Evolutionary conservation across 2,329 filamentous ascomycete genomes (phyloP).

Genomic region (Geosmithia flava): DNA sequence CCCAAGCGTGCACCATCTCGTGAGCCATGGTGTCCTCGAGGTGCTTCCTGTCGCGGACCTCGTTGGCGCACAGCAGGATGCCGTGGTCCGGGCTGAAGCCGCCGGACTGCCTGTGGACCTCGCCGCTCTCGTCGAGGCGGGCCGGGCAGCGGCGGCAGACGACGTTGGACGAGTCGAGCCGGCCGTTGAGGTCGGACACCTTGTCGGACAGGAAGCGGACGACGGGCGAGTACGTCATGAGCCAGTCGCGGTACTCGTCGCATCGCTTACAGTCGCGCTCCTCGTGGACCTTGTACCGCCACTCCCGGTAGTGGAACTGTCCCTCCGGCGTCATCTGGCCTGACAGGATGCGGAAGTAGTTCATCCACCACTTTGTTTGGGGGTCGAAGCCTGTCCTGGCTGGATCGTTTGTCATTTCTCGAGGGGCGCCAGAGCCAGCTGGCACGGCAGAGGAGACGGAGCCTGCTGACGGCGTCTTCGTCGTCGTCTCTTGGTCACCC

Average conservation of each 20-base stretch:
- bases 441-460: background rate
- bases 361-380: conserved; percentile 56
- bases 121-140: conserved; percentile 40
- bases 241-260: conserved; percentile 72
- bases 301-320: conserved; percentile 63
- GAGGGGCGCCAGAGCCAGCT: conserved; percentile 6
- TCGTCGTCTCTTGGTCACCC: background rate
- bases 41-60: conserved; percentile 67
- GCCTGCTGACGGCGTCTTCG: background rate
- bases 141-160: conserved; percentile 67
- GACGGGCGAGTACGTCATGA: conserved; percentile 72
- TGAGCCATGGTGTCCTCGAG: conserved; percentile 90
- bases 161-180: conserved; percentile 63
- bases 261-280: conserved; percentile 67
- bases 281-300: conserved; percentile 64
- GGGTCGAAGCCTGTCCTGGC: conserved; percentile 52
- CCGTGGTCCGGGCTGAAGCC: conserved; percentile 82
- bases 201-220: conserved; percentile 80
- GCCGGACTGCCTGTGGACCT: conserved; percentile 55
- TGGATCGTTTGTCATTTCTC: conserved; percentile 43
- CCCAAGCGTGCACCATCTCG: conserved; percentile 97
- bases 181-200: conserved; percentile 66
- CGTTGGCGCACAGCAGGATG: conserved; percentile 87
- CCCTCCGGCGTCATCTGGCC: conserved; percentile 60
- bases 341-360: conserved; percentile 73